Conservation (phyloP, 805 yeast species). For the Blastobotrys parvus region DNA sequence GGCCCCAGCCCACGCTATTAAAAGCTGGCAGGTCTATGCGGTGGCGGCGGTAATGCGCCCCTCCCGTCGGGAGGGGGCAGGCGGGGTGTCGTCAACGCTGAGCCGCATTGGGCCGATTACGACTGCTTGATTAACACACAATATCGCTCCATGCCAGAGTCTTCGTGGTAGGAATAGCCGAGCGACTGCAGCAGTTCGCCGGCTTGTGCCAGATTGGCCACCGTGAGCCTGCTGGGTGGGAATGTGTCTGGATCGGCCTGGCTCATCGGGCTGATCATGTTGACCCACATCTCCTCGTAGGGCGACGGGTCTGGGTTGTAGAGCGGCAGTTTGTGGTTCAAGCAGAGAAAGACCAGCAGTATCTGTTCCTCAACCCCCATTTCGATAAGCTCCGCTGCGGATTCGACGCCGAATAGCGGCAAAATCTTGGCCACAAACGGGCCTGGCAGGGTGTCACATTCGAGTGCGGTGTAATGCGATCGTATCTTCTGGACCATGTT, state of each 20-base stretch:
- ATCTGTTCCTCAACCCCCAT: constrained; percentile 1
- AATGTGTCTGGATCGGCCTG: background rate
- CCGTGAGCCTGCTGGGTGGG: background rate
- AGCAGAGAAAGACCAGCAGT: background rate
- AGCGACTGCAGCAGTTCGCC: background rate
- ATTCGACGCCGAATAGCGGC: background rate
- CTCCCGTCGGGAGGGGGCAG: too few species aligned
- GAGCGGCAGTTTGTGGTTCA: background rate
- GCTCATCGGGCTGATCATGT: background rate
- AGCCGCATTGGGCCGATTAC: too few species aligned
- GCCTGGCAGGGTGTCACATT: background rate
- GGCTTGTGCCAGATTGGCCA: background rate
- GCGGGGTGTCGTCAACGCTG: too few species aligned
- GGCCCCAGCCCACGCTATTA: too few species aligned
- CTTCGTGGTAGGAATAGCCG: background rate
- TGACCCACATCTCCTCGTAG: background rate
- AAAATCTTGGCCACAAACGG: background rate
- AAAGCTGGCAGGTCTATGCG: too few species aligned
- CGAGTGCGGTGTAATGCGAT: background rate
- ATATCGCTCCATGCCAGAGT: background rate
- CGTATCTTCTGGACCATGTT: background rate
- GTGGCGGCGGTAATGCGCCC: too few species aligned
- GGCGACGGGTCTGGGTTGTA: background rate
- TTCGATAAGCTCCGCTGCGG: background rate
- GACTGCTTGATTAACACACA: too few species aligned